phyloP scores from a whole-genome alignment of 306 rosid genomes.

The Arachis stenosperma region DNA sequence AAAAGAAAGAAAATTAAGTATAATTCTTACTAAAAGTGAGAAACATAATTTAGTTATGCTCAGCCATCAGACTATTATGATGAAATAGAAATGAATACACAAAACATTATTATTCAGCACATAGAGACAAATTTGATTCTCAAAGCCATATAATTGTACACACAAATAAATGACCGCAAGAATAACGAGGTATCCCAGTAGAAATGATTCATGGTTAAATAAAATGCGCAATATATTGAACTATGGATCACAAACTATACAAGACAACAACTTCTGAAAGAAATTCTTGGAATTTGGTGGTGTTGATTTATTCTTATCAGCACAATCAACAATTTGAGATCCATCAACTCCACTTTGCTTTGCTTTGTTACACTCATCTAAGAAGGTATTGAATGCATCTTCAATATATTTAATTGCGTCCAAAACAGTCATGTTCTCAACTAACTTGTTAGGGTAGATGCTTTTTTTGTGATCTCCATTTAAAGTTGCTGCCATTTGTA shows the following conservation, averaged over 20 bases:
- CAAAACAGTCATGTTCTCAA: slow-evolving; percentile 51
- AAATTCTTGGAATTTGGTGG: slow-evolving; percentile 34
- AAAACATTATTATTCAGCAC: too few relatives aligned
- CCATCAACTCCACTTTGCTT: slow-evolving; percentile 55
- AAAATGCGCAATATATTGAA: background rate
- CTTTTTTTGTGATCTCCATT: slow-evolving; percentile 62
- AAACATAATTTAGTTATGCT: too few relatives aligned
- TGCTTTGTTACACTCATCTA: slow-evolving; percentile 62
- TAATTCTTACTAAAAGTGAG: too few relatives aligned
- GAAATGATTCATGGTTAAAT: too few relatives aligned
- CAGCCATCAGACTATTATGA: too few relatives aligned
- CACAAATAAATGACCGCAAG: too few relatives aligned
- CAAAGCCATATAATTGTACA: too few relatives aligned
- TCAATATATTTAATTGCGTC: slow-evolving; percentile 58
- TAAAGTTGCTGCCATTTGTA: slow-evolving; percentile 65
- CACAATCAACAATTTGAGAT: slow-evolving; percentile 52
- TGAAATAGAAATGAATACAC: too few relatives aligned
- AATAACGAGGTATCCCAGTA: too few relatives aligned
- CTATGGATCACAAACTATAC: slow-evolving; percentile 54
- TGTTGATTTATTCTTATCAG: background rate
- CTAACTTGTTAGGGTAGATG: slow-evolving; percentile 52
- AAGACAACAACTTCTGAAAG: slow-evolving; percentile 49
- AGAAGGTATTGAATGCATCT: slow-evolving; percentile 51
- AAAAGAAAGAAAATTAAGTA: too few relatives aligned
- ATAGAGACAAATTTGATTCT: too few relatives aligned